Evolutionary conservation across 495 filamentous ascomycete genomes (phyloP).

Genomic region (Cetradonia linearis): DNA sequence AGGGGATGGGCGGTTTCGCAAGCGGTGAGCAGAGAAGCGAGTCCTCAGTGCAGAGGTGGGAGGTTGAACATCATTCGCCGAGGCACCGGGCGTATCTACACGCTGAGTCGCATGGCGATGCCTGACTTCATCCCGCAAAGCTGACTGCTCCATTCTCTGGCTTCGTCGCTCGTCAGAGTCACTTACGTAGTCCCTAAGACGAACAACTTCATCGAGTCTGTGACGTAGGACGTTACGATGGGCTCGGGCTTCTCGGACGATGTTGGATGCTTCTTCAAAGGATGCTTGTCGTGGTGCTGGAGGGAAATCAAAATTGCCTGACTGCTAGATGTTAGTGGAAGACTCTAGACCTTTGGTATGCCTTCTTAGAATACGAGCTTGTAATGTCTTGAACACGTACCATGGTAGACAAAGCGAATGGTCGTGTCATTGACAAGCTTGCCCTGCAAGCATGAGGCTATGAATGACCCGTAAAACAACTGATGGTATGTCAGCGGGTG

Average conservation of each 20-base stretch:
- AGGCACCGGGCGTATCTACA: background rate
- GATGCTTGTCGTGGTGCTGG: constrained; percentile 17
- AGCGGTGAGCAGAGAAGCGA: constrained; percentile 12
- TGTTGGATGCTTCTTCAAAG: background rate
- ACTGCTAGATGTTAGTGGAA: constrained; percentile 33
- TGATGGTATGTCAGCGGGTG: background rate
- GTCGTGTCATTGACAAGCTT: constrained; percentile 12
- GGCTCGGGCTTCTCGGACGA: constrained; percentile 11
- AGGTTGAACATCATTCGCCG: constrained; percentile 5
- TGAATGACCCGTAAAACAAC: background rate
- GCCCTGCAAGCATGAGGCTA: background rate
- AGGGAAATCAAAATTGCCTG: constrained; percentile 46
- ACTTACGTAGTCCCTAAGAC: constrained; percentile 9
- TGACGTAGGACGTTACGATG: constrained; percentile 9
- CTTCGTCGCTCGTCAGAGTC: constrained; percentile 15
- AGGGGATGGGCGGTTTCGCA: constrained; percentile 21
- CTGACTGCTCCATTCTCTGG: constrained; percentile 11
- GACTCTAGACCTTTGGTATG: no score
- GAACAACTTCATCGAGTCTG: constrained; percentile 8
- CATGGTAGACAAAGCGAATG: constrained; percentile 22
- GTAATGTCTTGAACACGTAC: constrained; percentile 7
- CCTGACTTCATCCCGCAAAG: constrained; percentile 12
- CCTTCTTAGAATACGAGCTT: background rate
- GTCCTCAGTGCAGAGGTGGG: constrained; percentile 23
- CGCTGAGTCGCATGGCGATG: constrained; percentile 5